phyloP scores from a whole-genome alignment of 108 stramenopile species.

The Seminavis robusta region DNA sequence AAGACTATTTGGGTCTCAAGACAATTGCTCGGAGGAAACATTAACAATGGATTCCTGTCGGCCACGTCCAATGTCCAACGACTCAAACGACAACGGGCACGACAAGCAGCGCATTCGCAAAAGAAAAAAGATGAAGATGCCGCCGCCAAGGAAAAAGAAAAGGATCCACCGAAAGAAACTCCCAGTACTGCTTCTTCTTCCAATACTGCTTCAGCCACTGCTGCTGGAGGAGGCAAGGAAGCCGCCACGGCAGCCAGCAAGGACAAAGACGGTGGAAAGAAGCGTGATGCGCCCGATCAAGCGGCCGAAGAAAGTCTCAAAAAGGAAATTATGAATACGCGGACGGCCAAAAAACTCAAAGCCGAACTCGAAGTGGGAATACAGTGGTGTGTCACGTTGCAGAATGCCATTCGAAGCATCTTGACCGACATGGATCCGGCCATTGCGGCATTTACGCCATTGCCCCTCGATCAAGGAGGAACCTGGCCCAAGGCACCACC shows the following conservation, averaged over 20 bases:
- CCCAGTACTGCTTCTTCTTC: conserved; percentile 18
- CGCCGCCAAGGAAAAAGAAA: conserved; percentile 1
- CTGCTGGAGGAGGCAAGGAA: not conserved
- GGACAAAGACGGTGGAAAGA: not conserved
- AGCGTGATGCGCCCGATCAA: not conserved
- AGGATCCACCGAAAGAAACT: conserved; percentile 22
- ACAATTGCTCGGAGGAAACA: conserved; percentile 58
- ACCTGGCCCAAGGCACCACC: not conserved
- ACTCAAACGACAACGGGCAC: conserved; percentile 71
- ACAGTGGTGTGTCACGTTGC: conserved; percentile 54
- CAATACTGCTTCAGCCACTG: not conserved
- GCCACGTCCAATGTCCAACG: conserved; percentile 64
- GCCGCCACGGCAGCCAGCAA: too few species aligned
- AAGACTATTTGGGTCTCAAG: conserved; percentile 53
- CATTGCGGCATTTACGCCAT: not conserved
- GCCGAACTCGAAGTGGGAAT: conserved; percentile 56
- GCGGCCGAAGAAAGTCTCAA: conserved; percentile 42
- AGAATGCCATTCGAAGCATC: conserved; percentile 46
- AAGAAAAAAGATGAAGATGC: conserved; percentile 27
- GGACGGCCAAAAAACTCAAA: conserved; percentile 70
- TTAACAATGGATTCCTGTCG: conserved; percentile 69
- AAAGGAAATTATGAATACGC: conserved; percentile 57
- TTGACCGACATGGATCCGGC: conserved; percentile 38
- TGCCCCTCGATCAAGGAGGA: not conserved
- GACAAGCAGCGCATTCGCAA: conserved; percentile 32